Conservation (phyloP, 371 early-diverging fungal genomes). For the Nematocida ausubeli region DNA sequence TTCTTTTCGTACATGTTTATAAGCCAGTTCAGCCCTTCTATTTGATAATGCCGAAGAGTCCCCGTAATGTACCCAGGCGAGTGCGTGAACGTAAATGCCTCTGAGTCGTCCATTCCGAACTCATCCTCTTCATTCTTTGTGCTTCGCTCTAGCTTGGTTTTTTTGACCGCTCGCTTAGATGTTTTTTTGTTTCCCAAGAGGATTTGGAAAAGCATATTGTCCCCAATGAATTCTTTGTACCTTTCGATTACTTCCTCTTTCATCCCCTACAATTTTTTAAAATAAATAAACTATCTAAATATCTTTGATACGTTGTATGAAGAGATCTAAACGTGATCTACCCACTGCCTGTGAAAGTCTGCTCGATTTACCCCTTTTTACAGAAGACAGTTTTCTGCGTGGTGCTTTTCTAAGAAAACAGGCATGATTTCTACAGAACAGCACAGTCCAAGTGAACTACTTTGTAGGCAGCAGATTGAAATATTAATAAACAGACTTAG, state of each 20-base stretch:
- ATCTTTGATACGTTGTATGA: constrained; percentile 11
- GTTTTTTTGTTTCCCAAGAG: constrained; percentile 56
- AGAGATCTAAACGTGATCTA: too few species aligned
- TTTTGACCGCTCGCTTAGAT: constrained; percentile 3
- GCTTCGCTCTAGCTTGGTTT: constrained; percentile 20
- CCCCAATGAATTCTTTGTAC: constrained; percentile 63
- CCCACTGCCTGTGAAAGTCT: too few species aligned
- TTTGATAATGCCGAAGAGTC: constrained; percentile 72
- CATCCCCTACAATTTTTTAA: constrained; percentile 53
- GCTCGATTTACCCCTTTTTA: too few species aligned
- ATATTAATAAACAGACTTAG: too few species aligned
- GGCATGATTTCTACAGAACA: too few species aligned
- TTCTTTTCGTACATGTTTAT: constrained; percentile 86
- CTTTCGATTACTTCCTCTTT: constrained; percentile 53
- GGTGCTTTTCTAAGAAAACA: too few species aligned
- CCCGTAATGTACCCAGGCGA: constrained; percentile 62
- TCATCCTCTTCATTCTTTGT: constrained; percentile 35
- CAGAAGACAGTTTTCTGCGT: too few species aligned
- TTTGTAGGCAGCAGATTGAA: too few species aligned
- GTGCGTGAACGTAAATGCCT: constrained; percentile 60
- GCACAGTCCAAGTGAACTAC: too few species aligned
- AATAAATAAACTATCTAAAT: constrained; percentile 33
- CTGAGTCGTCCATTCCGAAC: constrained; percentile 42
- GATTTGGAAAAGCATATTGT: constrained; percentile 60
- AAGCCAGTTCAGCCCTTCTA: constrained; percentile 96